phyloP scores from a whole-genome alignment of 176 grass and related monocot species.

The Puya raimondii region DNA sequence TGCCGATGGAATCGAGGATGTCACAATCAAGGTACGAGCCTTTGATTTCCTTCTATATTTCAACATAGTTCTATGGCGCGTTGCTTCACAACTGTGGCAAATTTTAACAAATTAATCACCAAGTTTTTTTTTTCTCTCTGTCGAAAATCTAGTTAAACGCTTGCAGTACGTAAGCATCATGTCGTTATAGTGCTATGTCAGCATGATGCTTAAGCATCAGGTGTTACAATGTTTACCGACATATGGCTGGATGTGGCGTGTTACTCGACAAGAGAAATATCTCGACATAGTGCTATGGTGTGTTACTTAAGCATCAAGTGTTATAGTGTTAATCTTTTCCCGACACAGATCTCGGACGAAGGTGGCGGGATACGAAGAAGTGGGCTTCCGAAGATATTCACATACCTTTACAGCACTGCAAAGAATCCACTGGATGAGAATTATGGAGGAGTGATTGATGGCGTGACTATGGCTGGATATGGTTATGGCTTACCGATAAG shows the following conservation, averaged over 20 bases:
- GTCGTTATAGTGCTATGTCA: no score
- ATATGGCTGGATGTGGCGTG: no score
- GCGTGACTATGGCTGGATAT: slow-evolving; percentile 86
- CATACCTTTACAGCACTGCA: slow-evolving; percentile 94
- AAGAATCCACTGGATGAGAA: slow-evolving; percentile 64
- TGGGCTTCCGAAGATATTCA: slow-evolving; percentile 87
- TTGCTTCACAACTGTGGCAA: neutral
- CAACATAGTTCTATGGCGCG: neutral
- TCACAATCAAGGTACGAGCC: slow-evolving; percentile 79
- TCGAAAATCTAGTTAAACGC: no score
- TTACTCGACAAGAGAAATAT: neutral
- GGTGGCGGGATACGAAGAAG: slow-evolving; percentile 95
- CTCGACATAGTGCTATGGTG: neutral
- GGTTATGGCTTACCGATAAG: slow-evolving; percentile 87
- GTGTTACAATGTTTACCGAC: no score
- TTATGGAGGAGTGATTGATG: slow-evolving; percentile 46
- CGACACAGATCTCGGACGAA: slow-evolving; percentile 85
- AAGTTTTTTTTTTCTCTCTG: no score
- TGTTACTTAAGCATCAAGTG: neutral
- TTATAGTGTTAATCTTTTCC: neutral
- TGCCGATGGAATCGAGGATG: slow-evolving; percentile 88
- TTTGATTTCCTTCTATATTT: slow-evolving; percentile 6
- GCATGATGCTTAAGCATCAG: no score
- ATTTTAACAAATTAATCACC: neutral
- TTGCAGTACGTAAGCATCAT: no score